These are phyloP conservation scores for Rhypophila decipiens DNA, from an alignment of 495 filamentous ascomycete genomes.

Conservation along the genomic window DNA sequence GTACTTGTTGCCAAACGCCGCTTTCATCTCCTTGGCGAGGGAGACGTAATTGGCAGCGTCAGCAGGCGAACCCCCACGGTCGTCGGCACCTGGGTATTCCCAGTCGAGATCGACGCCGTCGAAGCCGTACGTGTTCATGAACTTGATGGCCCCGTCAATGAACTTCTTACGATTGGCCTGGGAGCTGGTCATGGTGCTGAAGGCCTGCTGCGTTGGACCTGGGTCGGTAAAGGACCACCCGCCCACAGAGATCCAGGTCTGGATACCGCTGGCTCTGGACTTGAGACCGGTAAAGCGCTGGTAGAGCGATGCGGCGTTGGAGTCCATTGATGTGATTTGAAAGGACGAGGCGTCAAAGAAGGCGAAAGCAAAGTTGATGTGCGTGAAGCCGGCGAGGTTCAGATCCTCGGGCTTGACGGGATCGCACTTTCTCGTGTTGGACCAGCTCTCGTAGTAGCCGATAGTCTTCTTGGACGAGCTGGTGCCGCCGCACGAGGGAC, in stretches of 20 bases:
- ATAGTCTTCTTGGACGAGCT: slow-evolving; percentile 3
- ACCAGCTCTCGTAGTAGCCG: slow-evolving; percentile 12
- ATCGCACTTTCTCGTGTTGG: neutral
- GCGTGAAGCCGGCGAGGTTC: slow-evolving; percentile 7
- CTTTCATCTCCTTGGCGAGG: slow-evolving; percentile 8
- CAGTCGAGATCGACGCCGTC: slow-evolving; percentile 52
- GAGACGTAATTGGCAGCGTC: slow-evolving; percentile 34
- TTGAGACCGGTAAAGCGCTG: slow-evolving; percentile 23
- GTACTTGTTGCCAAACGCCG: neutral
- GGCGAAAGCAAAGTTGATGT: slow-evolving; percentile 26
- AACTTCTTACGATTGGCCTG: slow-evolving; percentile 13
- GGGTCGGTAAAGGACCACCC: slow-evolving; percentile 40
- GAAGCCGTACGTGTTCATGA: slow-evolving; percentile 12
- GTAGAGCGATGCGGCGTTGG: neutral
- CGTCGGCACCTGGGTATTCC: slow-evolving; percentile 37
- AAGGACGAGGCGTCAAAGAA: slow-evolving; percentile 11
- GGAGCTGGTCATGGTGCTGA: slow-evolving; percentile 14
- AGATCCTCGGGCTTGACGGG: slow-evolving; percentile 5
- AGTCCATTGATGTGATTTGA: slow-evolving; percentile 6
- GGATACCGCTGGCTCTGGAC: slow-evolving; percentile 13
- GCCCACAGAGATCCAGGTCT: slow-evolving; percentile 35
- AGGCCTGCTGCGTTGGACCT: slow-evolving; percentile 13
- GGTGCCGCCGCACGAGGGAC: neutral
- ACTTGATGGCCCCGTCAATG: slow-evolving; percentile 9
- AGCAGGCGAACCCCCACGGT: slow-evolving; percentile 26